Evolutionary conservation across 2,329 filamentous ascomycete genomes (phyloP), one percentile per base, ranked within the genome.

Genomic region (Didymella arachidicola): DNA sequence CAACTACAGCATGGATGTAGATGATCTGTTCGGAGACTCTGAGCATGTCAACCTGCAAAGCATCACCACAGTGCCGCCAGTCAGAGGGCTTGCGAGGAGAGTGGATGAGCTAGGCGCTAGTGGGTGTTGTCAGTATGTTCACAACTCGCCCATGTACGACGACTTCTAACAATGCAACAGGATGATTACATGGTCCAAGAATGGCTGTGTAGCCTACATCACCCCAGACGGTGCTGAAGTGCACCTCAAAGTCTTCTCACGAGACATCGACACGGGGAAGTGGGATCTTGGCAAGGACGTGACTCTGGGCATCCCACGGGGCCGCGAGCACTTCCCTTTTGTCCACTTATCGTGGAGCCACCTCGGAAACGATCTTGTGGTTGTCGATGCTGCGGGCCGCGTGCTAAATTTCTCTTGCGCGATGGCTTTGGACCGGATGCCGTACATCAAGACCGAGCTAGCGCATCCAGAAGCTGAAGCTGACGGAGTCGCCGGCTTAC

Each of bases 341-440:
- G 87, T 90, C 18, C 93, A 97, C 77, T 78, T 99, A 10, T 88
- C 87, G 51, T 98, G 93, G 92, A 91, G 90, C 48, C 87, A 88
- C 14, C 83, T 85, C 5, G 89, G 87, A 34, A 87, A 89, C 2
- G 95, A 98, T 67, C 82, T 99, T 53, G 93, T 93, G 2, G 85
- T 95, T 18, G 84, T 95, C 59, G 94, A 98, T 76, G 84, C 88
- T 27, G 86, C 87, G 25, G 95, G 94, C 6, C 86, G 91, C 57
- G 85, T 97, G 22, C 85, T 87, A 59, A 87, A 97, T 52, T 84
- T 93, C 65, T 87, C 84, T 45, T 88, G 93, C 65, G 84, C 85
- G 16, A 85, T 89, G 61, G 86, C 87, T 7, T 78, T 97, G 44
- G 96, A 97, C 71, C 86, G 87, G 51, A 86, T 93, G 56, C 84